phyloP scores from a whole-genome alignment of 805 yeast genomes.

The Brettanomyces bruxellensis region DNA sequence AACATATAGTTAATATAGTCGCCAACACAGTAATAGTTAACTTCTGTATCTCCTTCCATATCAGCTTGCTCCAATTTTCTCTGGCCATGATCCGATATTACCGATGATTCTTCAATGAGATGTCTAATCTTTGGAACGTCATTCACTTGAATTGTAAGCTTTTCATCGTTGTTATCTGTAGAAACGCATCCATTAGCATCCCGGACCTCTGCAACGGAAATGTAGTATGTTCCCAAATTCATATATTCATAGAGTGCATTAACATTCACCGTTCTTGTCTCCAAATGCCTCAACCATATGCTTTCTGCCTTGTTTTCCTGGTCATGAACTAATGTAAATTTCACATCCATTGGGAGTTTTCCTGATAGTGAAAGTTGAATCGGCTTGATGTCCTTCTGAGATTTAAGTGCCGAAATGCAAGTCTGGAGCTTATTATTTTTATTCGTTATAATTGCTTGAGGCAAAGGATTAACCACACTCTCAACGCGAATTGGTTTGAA shows the following conservation, averaged over 20 bases:
- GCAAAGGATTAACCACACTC: constrained; percentile 54
- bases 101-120: constrained; percentile 26
- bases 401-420: constrained; percentile 20
- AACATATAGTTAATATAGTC: constrained; percentile 73
- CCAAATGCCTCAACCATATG: constrained; percentile 35
- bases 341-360: constrained; percentile 49
- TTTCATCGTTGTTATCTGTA: constrained; percentile 27
- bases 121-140: constrained; percentile 64
- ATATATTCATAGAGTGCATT: constrained; percentile 40
- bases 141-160: constrained; percentile 47
- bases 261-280: constrained; percentile 27
- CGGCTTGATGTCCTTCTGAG: constrained; percentile 29
- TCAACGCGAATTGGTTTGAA: constrained; percentile 29
- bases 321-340: constrained; percentile 52
- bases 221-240: constrained; percentile 60
- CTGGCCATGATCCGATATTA: constrained; percentile 12
- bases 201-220: constrained; percentile 46
- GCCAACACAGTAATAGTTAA: constrained; percentile 75
- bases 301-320: constrained; percentile 44
- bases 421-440: constrained; percentile 16
- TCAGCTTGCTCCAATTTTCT: constrained; percentile 3
- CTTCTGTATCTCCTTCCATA: constrained; percentile 4
- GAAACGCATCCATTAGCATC: constrained; percentile 68
- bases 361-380: constrained; percentile 54
- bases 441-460: constrained; percentile 33